A percentile compares a stretch with the other conserved stretches of the same genome.
Conservation (phyloP, 2,329 filamentous ascomycete species). For the Alternaria hordeiaustralica region DNA sequence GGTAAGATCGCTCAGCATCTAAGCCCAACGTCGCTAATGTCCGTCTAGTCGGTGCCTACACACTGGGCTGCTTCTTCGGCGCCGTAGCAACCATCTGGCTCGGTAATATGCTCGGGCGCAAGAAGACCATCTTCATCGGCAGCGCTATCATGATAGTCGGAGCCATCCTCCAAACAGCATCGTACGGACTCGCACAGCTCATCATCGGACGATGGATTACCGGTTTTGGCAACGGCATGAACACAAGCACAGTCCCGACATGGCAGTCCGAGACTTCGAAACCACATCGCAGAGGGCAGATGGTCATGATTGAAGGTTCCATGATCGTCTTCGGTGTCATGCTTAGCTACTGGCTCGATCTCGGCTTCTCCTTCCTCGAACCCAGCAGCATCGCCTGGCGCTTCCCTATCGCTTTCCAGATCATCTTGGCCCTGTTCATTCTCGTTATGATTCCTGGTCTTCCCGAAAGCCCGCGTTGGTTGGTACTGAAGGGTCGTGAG, state of each 20-base stretch:
- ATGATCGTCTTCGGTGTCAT: slow-evolving; percentile 55
- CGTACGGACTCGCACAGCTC: slow-evolving; percentile 55
- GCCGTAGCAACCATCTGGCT: slow-evolving; percentile 54
- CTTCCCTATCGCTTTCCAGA: slow-evolving; percentile 64
- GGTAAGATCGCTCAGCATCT: slow-evolving; percentile 16
- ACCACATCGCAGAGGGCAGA: slow-evolving; percentile 53
- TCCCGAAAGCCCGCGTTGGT: slow-evolving; percentile 55
- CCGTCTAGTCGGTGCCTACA: slow-evolving; percentile 39
- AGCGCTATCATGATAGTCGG: slow-evolving; percentile 65
- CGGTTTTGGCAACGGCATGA: slow-evolving; percentile 52
- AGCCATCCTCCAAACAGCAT: slow-evolving; percentile 63
- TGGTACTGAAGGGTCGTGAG: slow-evolving; percentile 60
- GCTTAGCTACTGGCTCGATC: slow-evolving; percentile 51
- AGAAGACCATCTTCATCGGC: slow-evolving; percentile 66
- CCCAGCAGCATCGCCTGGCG: slow-evolving; percentile 48
- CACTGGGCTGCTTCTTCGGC: slow-evolving; percentile 54
- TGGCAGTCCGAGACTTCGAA: slow-evolving; percentile 58
- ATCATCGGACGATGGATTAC: slow-evolving; percentile 60
- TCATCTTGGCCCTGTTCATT: slow-evolving; percentile 64
- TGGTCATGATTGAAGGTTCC: slow-evolving; percentile 57
- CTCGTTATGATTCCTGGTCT: slow-evolving; percentile 55
- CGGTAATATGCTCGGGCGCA: slow-evolving; percentile 65
- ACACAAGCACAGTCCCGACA: slow-evolving; percentile 49
- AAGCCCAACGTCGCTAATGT: slow-evolving; percentile 20
- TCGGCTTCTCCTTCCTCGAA: slow-evolving; percentile 60